Conservation (phyloP, 2,329 filamentous ascomycete genomes). For the Hortaea sp. region DNA sequence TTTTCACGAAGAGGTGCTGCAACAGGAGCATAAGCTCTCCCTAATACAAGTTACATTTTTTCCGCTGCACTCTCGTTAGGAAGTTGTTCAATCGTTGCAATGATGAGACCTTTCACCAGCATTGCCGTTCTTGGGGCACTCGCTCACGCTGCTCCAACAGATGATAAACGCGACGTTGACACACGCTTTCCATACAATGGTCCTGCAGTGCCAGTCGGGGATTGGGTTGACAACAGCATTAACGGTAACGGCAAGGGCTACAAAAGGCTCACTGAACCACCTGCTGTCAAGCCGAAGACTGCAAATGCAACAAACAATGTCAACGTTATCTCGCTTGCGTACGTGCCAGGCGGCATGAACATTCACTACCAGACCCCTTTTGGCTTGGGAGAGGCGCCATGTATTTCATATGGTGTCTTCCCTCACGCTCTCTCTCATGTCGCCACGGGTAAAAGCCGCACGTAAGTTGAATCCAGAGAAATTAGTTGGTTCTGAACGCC, state of each 20-base stretch:
- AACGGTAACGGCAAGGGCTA: conserved; percentile 46
- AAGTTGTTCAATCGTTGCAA: no score
- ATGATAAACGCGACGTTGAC: conserved; percentile 8
- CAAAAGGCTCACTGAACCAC: conserved; percentile 39
- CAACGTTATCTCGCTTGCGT: conserved; percentile 42
- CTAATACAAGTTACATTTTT: no score
- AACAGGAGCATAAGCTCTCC: no score
- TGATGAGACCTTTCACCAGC: no score
- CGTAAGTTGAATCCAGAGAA: no score
- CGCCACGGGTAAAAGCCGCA: no score
- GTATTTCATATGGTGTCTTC: no score
- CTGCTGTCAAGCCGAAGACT: conserved; percentile 37
- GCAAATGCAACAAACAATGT: conserved; percentile 41
- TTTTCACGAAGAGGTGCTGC: no score
- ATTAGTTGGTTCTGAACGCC: no score
- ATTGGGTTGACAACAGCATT: conserved; percentile 42
- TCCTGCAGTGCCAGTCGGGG: conserved; percentile 39
- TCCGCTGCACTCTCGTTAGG: no score
- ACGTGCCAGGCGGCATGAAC: conserved; percentile 40
- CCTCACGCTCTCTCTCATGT: no score
- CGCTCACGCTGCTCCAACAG: conserved; percentile 3
- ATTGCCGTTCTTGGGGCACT: not conserved
- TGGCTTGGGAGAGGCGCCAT: conserved; percentile 36
- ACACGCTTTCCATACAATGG: conserved; percentile 31
- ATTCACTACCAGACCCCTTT: conserved; percentile 47